Evolutionary conservation across 1,284 basidiomycete species (phyloP).

Genomic region (Trichosporon ovoides): DNA sequence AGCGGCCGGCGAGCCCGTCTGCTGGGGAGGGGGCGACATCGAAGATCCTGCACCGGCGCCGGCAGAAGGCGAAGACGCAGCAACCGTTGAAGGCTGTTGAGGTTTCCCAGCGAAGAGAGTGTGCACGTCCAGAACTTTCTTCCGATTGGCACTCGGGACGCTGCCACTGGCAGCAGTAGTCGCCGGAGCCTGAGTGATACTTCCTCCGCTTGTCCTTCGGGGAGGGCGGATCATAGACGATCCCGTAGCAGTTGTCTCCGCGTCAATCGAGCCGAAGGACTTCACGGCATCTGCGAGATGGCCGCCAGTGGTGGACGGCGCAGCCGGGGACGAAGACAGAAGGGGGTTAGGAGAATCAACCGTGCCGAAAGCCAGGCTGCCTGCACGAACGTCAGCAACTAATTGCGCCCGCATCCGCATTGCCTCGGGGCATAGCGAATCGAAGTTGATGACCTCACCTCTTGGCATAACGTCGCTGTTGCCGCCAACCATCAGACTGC

Average conservation of each 20-base stretch:
- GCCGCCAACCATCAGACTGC: constrained; percentile 43
- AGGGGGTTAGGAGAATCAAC: constrained; percentile 57
- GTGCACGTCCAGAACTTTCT: constrained; percentile 38
- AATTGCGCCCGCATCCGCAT: no score
- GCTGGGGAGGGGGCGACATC: constrained; percentile 24
- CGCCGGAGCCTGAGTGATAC: constrained; percentile 15
- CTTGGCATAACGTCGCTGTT: constrained; percentile 36
- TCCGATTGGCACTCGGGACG: background rate
- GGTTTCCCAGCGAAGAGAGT: constrained; percentile 41
- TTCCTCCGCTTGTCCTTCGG: constrained; percentile 34
- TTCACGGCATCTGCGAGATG: constrained; percentile 56
- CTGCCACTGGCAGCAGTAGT: background rate
- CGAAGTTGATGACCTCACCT: constrained; percentile 24
- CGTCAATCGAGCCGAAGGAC: constrained; percentile 69
- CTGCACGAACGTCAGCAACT: constrained; percentile 15
- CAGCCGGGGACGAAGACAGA: constrained; percentile 49
- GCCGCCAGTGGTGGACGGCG: constrained; percentile 45
- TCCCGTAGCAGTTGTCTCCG: constrained; percentile 47
- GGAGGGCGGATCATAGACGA: constrained; percentile 32
- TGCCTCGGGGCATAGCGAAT: background rate
- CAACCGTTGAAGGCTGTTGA: constrained; percentile 12
- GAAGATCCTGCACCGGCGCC: constrained; percentile 11
- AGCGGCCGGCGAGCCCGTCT: constrained; percentile 18
- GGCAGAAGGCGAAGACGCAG: background rate
- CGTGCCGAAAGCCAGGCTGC: constrained; percentile 65